These are phyloP conservation scores for Dipteronia sinensis DNA, from an alignment of 345 rosid genomes.

Conservation along the genomic window DNA sequence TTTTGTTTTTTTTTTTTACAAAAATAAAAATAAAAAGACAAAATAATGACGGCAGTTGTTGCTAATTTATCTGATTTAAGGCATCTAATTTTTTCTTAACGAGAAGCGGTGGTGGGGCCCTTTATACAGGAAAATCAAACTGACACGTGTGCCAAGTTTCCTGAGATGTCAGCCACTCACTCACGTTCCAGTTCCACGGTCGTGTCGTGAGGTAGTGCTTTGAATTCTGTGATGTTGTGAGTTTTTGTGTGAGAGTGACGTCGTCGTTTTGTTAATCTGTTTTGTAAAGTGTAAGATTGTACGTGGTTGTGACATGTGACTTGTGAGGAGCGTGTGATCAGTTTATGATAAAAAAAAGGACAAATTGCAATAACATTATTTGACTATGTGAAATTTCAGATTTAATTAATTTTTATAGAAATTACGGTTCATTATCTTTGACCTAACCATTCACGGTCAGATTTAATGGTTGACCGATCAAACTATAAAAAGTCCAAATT, in stretches of 20 bases:
- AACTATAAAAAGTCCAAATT: too few species aligned
- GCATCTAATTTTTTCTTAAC: not conserved
- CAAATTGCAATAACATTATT: too few species aligned
- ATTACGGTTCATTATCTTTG: too few species aligned
- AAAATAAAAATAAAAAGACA: not conserved
- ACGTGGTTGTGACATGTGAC: too few species aligned
- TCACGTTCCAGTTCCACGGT: not conserved
- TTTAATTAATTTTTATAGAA: too few species aligned
- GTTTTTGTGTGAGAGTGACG: not conserved
- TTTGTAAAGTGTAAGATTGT: too few species aligned
- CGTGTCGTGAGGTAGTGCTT: not conserved
- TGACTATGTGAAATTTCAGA: too few species aligned
- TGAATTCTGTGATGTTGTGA: not conserved
- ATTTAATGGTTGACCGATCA: too few species aligned
- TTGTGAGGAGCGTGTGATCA: too few species aligned
- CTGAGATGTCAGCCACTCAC: not conserved
- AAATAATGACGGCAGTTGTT: conserved; percentile 26
- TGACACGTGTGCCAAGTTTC: not conserved
- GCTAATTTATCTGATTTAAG: not conserved
- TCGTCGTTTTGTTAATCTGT: not conserved
- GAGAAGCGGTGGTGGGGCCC: not conserved
- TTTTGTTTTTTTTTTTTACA: not conserved
- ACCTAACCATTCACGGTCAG: too few species aligned
- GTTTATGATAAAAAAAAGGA: too few species aligned
- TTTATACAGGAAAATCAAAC: not conserved